Base-by-base conservation (phyloP, 202 grass and related monocot species). In the Dendrocalamus latiflorus region DNA sequence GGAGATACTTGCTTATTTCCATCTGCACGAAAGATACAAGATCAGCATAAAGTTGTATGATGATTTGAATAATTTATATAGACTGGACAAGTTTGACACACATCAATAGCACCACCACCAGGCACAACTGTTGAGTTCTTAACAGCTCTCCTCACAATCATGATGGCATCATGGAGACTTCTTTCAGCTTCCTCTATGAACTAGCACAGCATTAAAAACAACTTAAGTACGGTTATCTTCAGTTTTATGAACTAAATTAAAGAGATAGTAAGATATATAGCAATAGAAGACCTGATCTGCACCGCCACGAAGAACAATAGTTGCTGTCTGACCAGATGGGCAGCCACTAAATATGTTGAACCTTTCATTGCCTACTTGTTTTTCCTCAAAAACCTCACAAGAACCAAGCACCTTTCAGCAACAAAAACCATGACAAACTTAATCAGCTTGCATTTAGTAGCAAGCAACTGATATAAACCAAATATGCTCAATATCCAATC, bases 121-220 rank as follows among this genome's bases (percentile, higher is more conserved):
- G 92, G 86, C 74, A 98, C 93, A 77, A 98, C 91, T 67, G 95
- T 95, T 9, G 95, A 98, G 66, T 98, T 98, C 64, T 95, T 98
- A 64, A 98, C 49, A 79, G 93, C 93, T 87, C 95, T 98, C 84
- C 93, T 98, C n/a, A 98, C 95, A 74, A 98, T 98, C 95, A 98
- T 98, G 49, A 98, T 98, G 37, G 95, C 95, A 84, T 98, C 95
- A 81, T 98, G 95, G 22, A 98, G 92, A 81, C 95, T 98, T 55
- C 95, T 84, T 93, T 98, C 95, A 87, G 95, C 95, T 93, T 98
- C 95, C 88, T 98, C 92, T 37, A 97, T 97, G 70, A 97, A 97
- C 94, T 97, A 81, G 45, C 18, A 85, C 36, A 58, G 18, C 2
- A 85, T 17, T 8, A 76, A 72, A 68, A 55, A 70, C 3, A 60